Evolutionary conservation across 768 basidiomycete species (phyloP).

Genomic region (Panaeolus cyanescens): DNA sequence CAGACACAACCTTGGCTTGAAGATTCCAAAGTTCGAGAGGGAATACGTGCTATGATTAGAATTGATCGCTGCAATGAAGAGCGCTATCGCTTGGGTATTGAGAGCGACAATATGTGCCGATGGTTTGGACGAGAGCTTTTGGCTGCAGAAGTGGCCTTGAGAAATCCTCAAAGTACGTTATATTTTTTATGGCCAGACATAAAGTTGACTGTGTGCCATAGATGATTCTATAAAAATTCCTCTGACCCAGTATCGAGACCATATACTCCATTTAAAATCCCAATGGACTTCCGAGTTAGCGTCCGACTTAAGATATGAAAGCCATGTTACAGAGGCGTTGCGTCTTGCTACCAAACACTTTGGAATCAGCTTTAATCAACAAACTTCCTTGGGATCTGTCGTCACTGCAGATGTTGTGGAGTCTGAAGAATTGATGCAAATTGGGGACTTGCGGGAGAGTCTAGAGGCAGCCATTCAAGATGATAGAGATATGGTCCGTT

Average conservation of each 20-base stretch:
- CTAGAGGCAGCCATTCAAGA: too few relatives aligned
- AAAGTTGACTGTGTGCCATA: not conserved
- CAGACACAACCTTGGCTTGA: constrained; percentile 32
- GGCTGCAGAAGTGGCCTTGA: constrained; percentile 18
- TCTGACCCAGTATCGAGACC: not conserved
- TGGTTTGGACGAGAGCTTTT: constrained; percentile 30
- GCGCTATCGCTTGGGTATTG: constrained; percentile 13
- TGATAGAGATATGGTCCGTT: too few relatives aligned
- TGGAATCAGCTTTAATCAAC: too few relatives aligned
- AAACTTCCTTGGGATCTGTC: too few relatives aligned
- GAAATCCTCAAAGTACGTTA: constrained; percentile 9
- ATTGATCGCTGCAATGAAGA: constrained; percentile 18
- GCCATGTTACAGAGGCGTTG: not conserved
- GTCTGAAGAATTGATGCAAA: too few relatives aligned
- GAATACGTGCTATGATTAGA: constrained; percentile 19
- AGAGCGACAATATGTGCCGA: constrained; percentile 18
- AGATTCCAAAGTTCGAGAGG: constrained; percentile 19
- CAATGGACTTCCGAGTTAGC: not conserved
- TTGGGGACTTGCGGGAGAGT: too few relatives aligned
- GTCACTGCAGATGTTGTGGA: not conserved
- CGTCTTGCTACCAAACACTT: not conserved
- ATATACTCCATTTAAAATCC: not conserved
- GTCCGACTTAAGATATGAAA: not conserved
- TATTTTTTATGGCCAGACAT: not conserved
- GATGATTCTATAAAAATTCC: not conserved